A percentile compares a stretch with the other conserved stretches of the same genome.
Conservation (phyloP, 768 basidiomycete genomes). For the Favolaschia claudopus region DNA sequence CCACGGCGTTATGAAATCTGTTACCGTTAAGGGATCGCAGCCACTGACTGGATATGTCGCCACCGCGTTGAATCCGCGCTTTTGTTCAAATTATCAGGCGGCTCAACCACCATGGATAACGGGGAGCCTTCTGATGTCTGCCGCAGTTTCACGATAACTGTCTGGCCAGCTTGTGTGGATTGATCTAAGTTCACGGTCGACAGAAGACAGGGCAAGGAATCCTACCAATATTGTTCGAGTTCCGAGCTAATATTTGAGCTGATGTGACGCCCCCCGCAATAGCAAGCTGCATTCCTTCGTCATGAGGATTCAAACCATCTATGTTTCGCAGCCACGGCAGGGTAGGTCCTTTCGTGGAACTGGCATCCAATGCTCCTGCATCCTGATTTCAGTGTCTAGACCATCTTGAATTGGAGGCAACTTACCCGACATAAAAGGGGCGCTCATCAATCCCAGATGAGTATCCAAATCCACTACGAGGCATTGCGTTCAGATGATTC, state of each 20-base stretch:
- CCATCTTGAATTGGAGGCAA: not conserved
- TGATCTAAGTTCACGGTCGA: not conserved
- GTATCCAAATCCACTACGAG: slow-evolving; percentile 75
- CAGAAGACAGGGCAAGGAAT: not conserved
- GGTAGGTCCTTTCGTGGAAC: slow-evolving; percentile 72
- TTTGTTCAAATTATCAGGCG: slow-evolving; percentile 69
- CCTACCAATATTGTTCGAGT: slow-evolving; percentile 75
- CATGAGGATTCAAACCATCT: slow-evolving; percentile 89
- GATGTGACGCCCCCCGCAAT: slow-evolving; percentile 92
- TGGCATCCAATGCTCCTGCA: slow-evolving; percentile 61
- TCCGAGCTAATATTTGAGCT: slow-evolving; percentile 82
- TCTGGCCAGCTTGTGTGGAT: slow-evolving; percentile 83
- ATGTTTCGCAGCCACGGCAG: slow-evolving; percentile 82
- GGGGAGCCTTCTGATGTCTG: slow-evolving; percentile 79
- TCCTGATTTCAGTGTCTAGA: not conserved
- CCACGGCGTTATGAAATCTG: not conserved
- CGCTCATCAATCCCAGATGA: slow-evolving; percentile 76
- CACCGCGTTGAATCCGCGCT: slow-evolving; percentile 63
- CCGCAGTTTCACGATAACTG: slow-evolving; percentile 86
- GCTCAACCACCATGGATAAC: slow-evolving; percentile 85
- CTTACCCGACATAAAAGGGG: slow-evolving; percentile 61
- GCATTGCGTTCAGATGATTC: slow-evolving; percentile 41
- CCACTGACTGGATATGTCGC: slow-evolving; percentile 80
- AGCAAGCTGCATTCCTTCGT: slow-evolving; percentile 73
- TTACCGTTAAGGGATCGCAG: not conserved